Evolutionary conservation across 1,139 yeast species (phyloP).

Genomic region (Sugiyamaella pinicola): DNA sequence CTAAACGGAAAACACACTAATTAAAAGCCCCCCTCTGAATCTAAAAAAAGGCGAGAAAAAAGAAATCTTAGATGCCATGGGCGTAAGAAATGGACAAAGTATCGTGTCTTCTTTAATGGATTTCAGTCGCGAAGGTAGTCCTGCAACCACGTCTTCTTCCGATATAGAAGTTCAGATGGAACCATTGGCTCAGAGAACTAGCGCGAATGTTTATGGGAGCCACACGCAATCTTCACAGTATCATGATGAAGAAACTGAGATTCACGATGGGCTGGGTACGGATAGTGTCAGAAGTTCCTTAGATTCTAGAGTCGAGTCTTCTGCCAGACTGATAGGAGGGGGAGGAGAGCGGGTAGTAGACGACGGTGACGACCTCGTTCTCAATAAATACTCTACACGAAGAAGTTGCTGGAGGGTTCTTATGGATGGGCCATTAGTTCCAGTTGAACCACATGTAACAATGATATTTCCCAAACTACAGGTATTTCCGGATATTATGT

Average conservation of each 20-base stretch:
- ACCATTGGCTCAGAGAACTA: not conserved
- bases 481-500: constrained; percentile 30
- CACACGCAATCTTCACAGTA: not conserved
- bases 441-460: constrained; percentile 33
- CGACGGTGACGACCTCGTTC: not conserved
- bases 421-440: constrained; percentile 35
- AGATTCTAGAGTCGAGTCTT: constrained; percentile 7
- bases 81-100: not conserved
- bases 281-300: constrained; percentile 7
- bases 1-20: not conserved
- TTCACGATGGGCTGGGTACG: not conserved
- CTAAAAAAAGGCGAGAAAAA: not conserved
- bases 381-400: not conserved
- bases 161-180: constrained; percentile 14
- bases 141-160: not conserved
- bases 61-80: constrained; percentile 1
- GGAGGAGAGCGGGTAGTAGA: not conserved
- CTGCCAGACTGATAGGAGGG: constrained; percentile 3
- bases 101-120: constrained; percentile 6
- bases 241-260: constrained; percentile 10
- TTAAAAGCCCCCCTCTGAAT: not conserved
- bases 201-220: not conserved
- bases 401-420: constrained; percentile 21
- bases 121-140: constrained; percentile 9
- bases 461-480: constrained; percentile 31